phyloP scores from a whole-genome alignment of 768 basidiomycete genomes.

The Cystofilobasidium ferigula region DNA sequence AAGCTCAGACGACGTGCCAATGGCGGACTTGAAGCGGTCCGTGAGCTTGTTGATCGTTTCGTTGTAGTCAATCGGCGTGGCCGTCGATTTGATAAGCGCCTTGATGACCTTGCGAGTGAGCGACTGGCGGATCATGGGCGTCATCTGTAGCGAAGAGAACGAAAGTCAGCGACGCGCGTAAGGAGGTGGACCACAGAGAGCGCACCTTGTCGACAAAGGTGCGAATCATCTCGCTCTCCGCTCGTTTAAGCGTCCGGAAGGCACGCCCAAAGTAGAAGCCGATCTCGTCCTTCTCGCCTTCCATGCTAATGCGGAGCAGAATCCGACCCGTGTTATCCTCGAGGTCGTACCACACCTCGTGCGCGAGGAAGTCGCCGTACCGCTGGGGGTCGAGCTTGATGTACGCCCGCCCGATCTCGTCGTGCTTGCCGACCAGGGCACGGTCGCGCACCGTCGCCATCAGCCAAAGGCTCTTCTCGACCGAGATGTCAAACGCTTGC shows the following conservation, averaged over 20 bases:
- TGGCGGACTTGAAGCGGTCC: constrained; percentile 25
- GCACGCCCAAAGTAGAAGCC: constrained; percentile 94
- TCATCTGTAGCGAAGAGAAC: constrained; percentile 52
- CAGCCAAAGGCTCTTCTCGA: constrained; percentile 88
- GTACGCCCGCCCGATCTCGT: constrained; percentile 73
- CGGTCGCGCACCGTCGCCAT: constrained; percentile 92
- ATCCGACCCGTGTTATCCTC: constrained; percentile 67
- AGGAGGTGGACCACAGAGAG: background rate
- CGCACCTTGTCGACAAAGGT: constrained; percentile 92
- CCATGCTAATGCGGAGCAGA: constrained; percentile 85
- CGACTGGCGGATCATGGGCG: constrained; percentile 79
- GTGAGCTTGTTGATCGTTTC: constrained; percentile 27
- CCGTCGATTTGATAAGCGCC: constrained; percentile 55
- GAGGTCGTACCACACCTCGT: constrained; percentile 84
- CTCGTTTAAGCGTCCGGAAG: constrained; percentile 83
- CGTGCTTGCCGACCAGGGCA: constrained; percentile 81
- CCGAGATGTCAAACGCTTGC: constrained; percentile 88
- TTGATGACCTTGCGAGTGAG: constrained; percentile 67
- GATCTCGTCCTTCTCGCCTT: constrained; percentile 95
- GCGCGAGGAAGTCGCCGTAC: constrained; percentile 76
- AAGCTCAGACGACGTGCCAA: constrained; percentile 17
- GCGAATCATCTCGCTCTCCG: constrained; percentile 88
- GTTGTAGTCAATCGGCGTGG: constrained; percentile 27
- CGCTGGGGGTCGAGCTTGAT: constrained; percentile 80
- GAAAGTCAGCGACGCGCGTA: background rate